Evolutionary conservation across 306 rosid genomes (phyloP).

Genomic region (Abrus pulchellus): DNA sequence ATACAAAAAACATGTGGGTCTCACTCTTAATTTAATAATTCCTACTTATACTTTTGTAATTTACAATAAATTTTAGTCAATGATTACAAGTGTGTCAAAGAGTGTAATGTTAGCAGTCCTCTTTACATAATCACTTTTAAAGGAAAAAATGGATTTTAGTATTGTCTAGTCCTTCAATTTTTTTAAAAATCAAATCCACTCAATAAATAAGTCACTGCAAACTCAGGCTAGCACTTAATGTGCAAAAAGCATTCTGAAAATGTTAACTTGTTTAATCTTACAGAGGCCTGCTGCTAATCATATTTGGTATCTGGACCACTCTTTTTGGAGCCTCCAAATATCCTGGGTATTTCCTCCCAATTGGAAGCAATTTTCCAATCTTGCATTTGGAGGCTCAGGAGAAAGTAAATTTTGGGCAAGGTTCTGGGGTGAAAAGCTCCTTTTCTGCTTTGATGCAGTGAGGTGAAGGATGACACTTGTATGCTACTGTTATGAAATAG

Average conservation of each 20-base stretch:
- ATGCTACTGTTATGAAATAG: conserved; percentile 3
- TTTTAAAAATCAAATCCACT: not conserved
- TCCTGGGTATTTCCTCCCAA: not conserved
- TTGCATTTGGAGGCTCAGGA: conserved; percentile 6
- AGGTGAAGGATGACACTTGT: conserved; percentile 4
- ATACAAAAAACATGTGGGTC: too few relatives aligned
- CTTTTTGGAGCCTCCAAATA: not conserved
- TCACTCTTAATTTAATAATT: too few relatives aligned
- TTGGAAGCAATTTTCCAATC: not conserved
- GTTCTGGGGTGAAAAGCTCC: not conserved
- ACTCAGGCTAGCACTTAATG: conserved; percentile 15
- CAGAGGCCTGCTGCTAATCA: conserved; percentile 24
- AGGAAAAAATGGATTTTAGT: not conserved
- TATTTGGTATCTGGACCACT: not conserved
- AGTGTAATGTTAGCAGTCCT: too few relatives aligned
- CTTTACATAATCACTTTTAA: too few relatives aligned
- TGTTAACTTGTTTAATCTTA: not conserved
- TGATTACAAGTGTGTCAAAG: too few relatives aligned
- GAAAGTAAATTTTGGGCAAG: conserved; percentile 21
- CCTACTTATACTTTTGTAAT: too few relatives aligned
- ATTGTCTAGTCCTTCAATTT: not conserved
- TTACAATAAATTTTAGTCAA: too few relatives aligned
- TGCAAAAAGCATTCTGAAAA: not conserved
- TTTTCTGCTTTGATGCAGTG: conserved; percentile 29
- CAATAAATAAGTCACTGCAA: not conserved